These are phyloP conservation scores for Neurospora sp. DNA, from an alignment of 495 filamentous ascomycete genomes.

Conservation along the genomic window DNA sequence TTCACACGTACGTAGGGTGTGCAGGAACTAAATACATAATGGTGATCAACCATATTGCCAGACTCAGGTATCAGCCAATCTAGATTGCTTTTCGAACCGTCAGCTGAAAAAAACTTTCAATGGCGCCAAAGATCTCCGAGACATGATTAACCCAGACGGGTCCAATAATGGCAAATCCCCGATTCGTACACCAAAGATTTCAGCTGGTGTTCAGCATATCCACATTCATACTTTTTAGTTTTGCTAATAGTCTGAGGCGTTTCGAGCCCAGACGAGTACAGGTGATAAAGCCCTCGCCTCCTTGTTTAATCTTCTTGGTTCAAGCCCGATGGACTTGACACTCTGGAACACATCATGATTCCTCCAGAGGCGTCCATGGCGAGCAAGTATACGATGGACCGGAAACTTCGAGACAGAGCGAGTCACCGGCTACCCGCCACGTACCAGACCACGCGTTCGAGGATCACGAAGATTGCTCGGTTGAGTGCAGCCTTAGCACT, in stretches of 20 bases:
- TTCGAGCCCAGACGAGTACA: neutral
- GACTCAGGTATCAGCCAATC: neutral
- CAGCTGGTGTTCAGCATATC: neutral
- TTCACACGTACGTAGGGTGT: neutral
- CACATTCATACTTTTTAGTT: neutral
- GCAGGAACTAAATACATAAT: neutral
- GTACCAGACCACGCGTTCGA: neutral
- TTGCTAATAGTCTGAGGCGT: no score
- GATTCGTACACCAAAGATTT: neutral
- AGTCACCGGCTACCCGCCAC: neutral
- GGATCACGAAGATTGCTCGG: neutral
- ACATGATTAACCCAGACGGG: neutral
- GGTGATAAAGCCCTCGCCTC: neutral
- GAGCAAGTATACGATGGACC: neutral
- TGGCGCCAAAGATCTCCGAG: neutral
- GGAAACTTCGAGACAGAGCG: neutral
- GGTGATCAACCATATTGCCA: neutral
- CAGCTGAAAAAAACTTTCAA: neutral
- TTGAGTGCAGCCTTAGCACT: neutral
- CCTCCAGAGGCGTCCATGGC: neutral
- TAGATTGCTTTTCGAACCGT: neutral
- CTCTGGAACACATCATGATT: neutral
- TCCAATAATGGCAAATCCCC: neutral
- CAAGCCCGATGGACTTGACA: neutral
- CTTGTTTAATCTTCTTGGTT: neutral